phyloP scores from a whole-genome alignment of 2,329 filamentous ascomycete species.

The Diaporthe sp. region DNA sequence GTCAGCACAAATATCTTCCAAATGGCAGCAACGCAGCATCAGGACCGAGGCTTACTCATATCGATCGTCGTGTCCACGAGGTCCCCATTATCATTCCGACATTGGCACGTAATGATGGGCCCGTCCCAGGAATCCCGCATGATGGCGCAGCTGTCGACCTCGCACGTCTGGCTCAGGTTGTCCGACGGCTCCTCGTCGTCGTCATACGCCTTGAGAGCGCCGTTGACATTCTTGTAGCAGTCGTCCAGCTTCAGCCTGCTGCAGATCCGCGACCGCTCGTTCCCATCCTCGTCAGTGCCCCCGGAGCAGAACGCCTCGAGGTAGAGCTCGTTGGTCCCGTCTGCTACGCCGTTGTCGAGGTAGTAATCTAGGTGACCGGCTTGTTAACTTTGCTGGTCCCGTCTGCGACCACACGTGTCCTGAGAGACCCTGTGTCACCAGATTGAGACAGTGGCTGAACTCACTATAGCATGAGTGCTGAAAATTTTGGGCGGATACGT shows the following conservation, averaged over 20 bases:
- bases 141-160: conserved; percentile 37
- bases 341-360: conserved; percentile 38
- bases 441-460: background rate
- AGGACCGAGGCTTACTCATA: conserved; percentile 24
- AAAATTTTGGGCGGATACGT: background rate
- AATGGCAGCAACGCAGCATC: fast-evolving
- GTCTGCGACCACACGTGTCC: background rate
- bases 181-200: background rate
- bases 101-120: conserved; percentile 35
- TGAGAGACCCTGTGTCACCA: background rate
- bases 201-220: conserved; percentile 10
- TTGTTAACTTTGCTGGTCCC: background rate
- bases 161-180: conserved; percentile 18
- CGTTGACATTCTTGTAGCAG: conserved; percentile 40
- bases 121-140: conserved; percentile 35
- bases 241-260: conserved; percentile 25
- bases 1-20: background rate
- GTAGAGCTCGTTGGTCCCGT: conserved; percentile 30
- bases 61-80: conserved; percentile 27
- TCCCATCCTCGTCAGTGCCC: background rate
- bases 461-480: conserved; percentile 23
- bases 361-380: conserved; percentile 31
- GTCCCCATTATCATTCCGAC: background rate
- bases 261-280: background rate
- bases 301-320: conserved; percentile 39